Base-by-base conservation (phyloP, 306 rosid genomes). In the Albizia julibrissin region DNA sequence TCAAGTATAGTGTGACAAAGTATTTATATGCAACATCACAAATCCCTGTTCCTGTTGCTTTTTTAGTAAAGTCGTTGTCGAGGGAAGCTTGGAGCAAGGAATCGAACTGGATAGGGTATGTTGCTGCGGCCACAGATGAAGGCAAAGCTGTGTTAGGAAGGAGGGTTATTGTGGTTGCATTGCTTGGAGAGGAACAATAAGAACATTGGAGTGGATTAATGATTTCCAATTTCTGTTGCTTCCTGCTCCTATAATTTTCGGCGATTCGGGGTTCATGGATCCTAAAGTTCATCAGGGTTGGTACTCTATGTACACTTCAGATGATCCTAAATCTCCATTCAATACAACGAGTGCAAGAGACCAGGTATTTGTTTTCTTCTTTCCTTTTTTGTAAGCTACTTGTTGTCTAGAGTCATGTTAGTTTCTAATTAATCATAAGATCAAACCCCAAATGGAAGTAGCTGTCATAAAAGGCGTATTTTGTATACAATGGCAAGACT, bases 21-120 rank as follows among this genome's bases (percentile, higher is more conserved):
- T 43, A n/a, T 43, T 3, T 70, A 11, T 70, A 70, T 43, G 75
- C 75, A 3, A 43, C 75, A 1, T 22, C 75, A 6, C 5, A 14
- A 12, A 70, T 70, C 11, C n/a, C 8, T 12, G 37, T 70, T 6
- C 56, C 75, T 4, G 75, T 43, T 5, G 75, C 75, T 4, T 70
- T 70, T 14, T 43, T 70, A 8, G 3, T 70, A 70, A 43, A 43
- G 18, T 70, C 56, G 0, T 13, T 42, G 56, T 70, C 75, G 12
- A 22, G 56, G 70, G 91, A 92, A 64, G 87, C 92, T 75, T 90
- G 97, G 94, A 79, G 89, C 58, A 68, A 76, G 80, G 94, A 94
- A 54, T 87, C 98, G 1, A 92, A 94, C 22, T 93, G 98, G 97
- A 91, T 91, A 4, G 98, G 94, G 73, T 93, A 77, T 19, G 91